A percentile compares a stretch with the other conserved stretches of the same genome.
phyloP scores from a whole-genome alignment of 2,329 filamentous ascomycete genomes.

The Fusarium multiceps region DNA sequence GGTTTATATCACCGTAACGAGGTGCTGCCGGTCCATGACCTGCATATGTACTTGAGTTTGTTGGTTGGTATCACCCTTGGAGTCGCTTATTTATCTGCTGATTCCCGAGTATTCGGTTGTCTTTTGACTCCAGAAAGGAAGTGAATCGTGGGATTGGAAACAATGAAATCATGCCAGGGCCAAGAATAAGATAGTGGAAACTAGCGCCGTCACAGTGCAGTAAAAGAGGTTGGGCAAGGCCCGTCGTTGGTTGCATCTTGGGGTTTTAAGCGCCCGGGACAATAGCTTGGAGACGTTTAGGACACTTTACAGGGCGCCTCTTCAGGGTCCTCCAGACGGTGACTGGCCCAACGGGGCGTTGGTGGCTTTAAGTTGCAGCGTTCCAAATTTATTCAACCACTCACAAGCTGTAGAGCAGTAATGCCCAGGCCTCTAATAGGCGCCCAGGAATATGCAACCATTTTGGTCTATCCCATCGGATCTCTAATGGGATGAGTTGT shows the following conservation, averaged over 20 bases:
- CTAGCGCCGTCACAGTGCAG: constrained; percentile 48
- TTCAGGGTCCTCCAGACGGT: constrained; percentile 17
- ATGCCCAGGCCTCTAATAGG: constrained; percentile 42
- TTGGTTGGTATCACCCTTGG: background rate
- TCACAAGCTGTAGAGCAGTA: constrained; percentile 28
- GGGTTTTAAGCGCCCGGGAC: constrained; percentile 42
- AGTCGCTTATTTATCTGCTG: constrained; percentile 15
- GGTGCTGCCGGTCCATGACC: constrained; percentile 12
- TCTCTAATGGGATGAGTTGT: background rate
- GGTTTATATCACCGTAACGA: constrained; percentile 20
- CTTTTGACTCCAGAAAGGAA: background rate
- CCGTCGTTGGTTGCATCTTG: constrained; percentile 37
- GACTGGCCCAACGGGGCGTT: constrained; percentile 15
- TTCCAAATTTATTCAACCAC: constrained; percentile 48
- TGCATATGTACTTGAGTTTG: background rate
- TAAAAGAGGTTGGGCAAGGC: constrained; percentile 23
- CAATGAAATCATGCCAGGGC: constrained; percentile 6
- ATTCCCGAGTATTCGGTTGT: constrained; percentile 19
- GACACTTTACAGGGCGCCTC: constrained; percentile 19
- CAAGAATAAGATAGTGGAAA: constrained; percentile 21
- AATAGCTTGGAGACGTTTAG: constrained; percentile 5
- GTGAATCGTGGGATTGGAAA: background rate
- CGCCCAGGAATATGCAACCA: constrained; percentile 28
- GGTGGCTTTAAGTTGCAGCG: constrained; percentile 35
- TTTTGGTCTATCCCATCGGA: background rate